These are phyloP conservation scores for Nannizziopsis barbatae DNA, from an alignment of 2,329 filamentous ascomycete species.

Conservation along the genomic window DNA sequence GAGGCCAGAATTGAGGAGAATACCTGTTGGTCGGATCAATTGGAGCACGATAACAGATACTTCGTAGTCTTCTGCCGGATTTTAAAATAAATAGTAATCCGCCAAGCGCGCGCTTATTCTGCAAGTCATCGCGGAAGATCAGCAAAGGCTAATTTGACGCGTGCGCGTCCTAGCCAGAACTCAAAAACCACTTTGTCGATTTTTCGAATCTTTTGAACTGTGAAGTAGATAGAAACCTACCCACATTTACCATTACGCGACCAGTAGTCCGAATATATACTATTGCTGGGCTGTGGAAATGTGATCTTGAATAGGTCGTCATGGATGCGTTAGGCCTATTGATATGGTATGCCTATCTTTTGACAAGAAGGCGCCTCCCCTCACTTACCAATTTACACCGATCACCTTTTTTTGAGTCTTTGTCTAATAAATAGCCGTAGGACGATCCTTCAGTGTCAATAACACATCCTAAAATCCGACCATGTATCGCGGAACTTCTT, in stretches of 20 bases:
- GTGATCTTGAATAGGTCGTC: not conserved
- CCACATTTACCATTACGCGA: too few species aligned
- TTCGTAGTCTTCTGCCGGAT: too few species aligned
- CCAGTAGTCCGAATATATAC: too few species aligned
- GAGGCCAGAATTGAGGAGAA: too few species aligned
- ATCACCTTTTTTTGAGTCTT: not conserved
- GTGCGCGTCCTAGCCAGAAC: not conserved
- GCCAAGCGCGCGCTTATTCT: not conserved
- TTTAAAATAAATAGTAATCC: too few species aligned
- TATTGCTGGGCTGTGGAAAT: not conserved
- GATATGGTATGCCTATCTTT: slow-evolving; percentile 2
- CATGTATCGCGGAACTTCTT: slow-evolving; percentile 24
- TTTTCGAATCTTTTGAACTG: not conserved
- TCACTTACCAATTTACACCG: not conserved
- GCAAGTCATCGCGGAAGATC: not conserved
- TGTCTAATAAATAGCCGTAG: not conserved
- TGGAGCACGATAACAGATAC: too few species aligned
- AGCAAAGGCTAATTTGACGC: not conserved
- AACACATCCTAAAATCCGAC: slow-evolving; percentile 12
- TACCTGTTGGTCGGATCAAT: too few species aligned
- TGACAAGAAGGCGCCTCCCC: not conserved
- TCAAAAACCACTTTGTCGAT: not conserved
- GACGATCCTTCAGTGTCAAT: not conserved
- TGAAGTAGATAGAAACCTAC: not conserved
- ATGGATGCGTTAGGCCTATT: slow-evolving; percentile 3